Base-by-base conservation (phyloP, 2,329 filamentous ascomycete species). In the Curvularia verruculosa region DNA sequence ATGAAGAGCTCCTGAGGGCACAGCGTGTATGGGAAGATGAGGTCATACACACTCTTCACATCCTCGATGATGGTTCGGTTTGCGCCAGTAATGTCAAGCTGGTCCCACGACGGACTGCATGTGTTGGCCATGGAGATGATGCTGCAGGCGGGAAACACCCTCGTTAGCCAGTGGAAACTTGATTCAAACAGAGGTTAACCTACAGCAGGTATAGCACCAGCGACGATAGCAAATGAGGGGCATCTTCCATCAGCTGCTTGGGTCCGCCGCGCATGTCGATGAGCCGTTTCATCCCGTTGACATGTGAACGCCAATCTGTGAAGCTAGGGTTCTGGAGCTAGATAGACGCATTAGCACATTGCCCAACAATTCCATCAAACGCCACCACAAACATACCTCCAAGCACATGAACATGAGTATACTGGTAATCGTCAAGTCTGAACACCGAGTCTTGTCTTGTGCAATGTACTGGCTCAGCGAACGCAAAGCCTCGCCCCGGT, bases 241-340 rank as follows among this genome's bases (percentile, higher is more conserved):
- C 50, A 5, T 56, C 40, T 8, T 58, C 58, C 49, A 63, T 58
- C 15, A 73, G 29, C 3, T 49, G 46, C 53, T 56, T 64, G 13
- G 70, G 44, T 0, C 72, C 72, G 15, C 72, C 72, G 12, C 70
- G 68, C 23, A 74, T 48, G n/a, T 68, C 62, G 26, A 75, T 58
- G 15, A 75, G 54, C 3, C 52, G 64, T 36, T 66, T 57, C 36
- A 75, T 57, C 1, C 67, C 70, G n/a, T 61, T 56, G 12, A 67
- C 61, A 49, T 75, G 72, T 6, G 61, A 60, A 5, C 70, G 65
- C 68, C 71, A 74, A 23, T 71, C 60, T 1, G 61, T 51, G 8
- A 62, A 55, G 4, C 59, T 49, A 1, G 63, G 61, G 18, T 68
- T 65, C 48, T 73, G 70, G 4, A 74, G 61, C 72, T 73, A 15